A percentile compares a stretch with the other conserved stretches of the same genome.
These are phyloP conservation scores for Syzygium aqueum DNA, from an alignment of 345 rosid species.

Conservation along the genomic window DNA sequence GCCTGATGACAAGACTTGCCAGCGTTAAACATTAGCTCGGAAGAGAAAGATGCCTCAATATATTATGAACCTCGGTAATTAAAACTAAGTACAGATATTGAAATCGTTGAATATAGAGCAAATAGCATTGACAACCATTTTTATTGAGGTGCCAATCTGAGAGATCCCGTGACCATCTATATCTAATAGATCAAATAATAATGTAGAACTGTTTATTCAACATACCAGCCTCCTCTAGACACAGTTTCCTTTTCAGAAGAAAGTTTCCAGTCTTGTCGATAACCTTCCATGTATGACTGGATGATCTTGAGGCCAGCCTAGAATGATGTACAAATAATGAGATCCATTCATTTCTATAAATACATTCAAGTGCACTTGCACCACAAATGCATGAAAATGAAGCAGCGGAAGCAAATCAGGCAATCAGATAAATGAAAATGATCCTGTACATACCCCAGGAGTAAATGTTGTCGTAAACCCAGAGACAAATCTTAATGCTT, in stretches of 20 bases:
- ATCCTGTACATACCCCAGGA: constrained; percentile 47
- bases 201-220: not conserved
- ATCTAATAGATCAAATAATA: not conserved
- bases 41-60: not conserved
- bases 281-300: constrained; percentile 85
- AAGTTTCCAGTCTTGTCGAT: constrained; percentile 95
- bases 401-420: not conserved
- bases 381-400: not conserved
- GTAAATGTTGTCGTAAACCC: constrained; percentile 79
- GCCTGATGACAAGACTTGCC: not conserved
- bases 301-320: constrained; percentile 91
- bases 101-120: not conserved
- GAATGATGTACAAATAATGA: not conserved
- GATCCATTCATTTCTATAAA: not conserved
- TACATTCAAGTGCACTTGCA: not conserved
- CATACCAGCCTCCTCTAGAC: constrained; percentile 86
- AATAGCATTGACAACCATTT: not conserved
- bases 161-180: not conserved
- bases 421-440: not conserved
- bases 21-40: not conserved
- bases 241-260: constrained; percentile 71
- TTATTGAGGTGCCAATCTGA: not conserved
- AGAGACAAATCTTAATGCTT: constrained; percentile 67
- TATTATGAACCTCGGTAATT: not conserved
- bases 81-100: not conserved